Conservation (phyloP, 352 stramenopile genomes). For the Peronospora destructor region DNA sequence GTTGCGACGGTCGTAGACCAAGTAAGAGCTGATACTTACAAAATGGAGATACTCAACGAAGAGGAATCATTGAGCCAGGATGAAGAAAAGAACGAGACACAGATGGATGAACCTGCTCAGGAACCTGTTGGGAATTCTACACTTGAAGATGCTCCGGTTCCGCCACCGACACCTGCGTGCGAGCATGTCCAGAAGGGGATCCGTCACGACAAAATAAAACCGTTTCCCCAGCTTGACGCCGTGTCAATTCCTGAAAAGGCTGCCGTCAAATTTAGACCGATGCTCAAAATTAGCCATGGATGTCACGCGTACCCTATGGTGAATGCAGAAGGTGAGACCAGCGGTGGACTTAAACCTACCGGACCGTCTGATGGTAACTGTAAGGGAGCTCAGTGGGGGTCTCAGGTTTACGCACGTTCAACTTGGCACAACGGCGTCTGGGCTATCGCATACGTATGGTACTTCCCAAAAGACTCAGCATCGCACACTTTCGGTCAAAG, state of each 20-base stretch:
- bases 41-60: too few species aligned
- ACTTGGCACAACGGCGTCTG: slow-evolving; percentile 7
- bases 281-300: slow-evolving; percentile 9
- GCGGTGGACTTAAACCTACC: slow-evolving; percentile 11
- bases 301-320: slow-evolving; percentile 17
- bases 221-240: slow-evolving; percentile 9
- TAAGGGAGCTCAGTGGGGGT: slow-evolving; percentile 12
- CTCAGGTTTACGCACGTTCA: slow-evolving; percentile 13
- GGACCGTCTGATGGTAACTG: slow-evolving; percentile 3
- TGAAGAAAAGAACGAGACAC: too few species aligned
- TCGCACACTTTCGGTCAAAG: slow-evolving; percentile 31
- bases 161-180: too few species aligned
- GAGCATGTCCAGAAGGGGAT: not conserved
- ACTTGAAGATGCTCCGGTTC: too few species aligned
- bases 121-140: too few species aligned
- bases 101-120: too few species aligned
- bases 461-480: slow-evolving; percentile 41
- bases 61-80: too few species aligned
- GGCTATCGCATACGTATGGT: slow-evolving; percentile 36
- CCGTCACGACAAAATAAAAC: slow-evolving; percentile 13
- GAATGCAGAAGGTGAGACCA: slow-evolving; percentile 5
- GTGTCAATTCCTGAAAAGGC: slow-evolving; percentile 12
- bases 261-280: slow-evolving; percentile 10
- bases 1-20: too few species aligned
- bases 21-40: too few species aligned